Base-by-base conservation (phyloP, 2,329 filamentous ascomycete genomes). In the Thermochaetoides dissita region DNA sequence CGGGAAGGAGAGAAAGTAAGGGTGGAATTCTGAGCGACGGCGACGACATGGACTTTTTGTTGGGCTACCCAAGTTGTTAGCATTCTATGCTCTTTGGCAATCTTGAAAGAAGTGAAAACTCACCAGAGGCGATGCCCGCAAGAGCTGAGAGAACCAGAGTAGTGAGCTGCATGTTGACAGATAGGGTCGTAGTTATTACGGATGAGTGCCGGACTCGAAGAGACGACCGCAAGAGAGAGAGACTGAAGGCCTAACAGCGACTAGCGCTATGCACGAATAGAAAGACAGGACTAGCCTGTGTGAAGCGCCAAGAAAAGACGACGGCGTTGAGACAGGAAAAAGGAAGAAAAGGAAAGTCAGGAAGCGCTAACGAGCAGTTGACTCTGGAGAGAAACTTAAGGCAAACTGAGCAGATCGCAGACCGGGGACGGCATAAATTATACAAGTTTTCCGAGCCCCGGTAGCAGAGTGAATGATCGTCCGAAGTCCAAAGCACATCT, bases 1-100 rank as follows among this genome's bases (percentile, higher is more conserved):
- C 71, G 77, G 51, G 81, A 68, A 34, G 84, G 84, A 48, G 64
- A 74, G 67, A 77, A 88, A 47, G 64, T 69, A 44, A 82, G 63
- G 37, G 64, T 65, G 51, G 69, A 66, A 55, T 72, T 73, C 48
- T 67, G 62, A 24, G 55, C 63, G 40, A 62, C 65, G 51, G 63
- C 59, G 48, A 73, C 72, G 44, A 87, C 82, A 48, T 74, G 71
- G 36, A 53, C 53, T 36, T 47, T 53, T 51, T 24, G 17, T 24
- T 56, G 51, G 41, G 55, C 51, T 52, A 43, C 11, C 29, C 10
- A 12, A 3, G 37, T 24, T 39, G 45, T 48, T 30, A 43, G 39
- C 30, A 8, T 11, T 11, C 31, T 33, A 29, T 10, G 6, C 30
- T 4, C 2, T 12, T 2, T 31, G 17, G 5, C 17, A 24, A 3